phyloP scores from a whole-genome alignment of 495 filamentous ascomycete species.

The Tuber brumale region DNA sequence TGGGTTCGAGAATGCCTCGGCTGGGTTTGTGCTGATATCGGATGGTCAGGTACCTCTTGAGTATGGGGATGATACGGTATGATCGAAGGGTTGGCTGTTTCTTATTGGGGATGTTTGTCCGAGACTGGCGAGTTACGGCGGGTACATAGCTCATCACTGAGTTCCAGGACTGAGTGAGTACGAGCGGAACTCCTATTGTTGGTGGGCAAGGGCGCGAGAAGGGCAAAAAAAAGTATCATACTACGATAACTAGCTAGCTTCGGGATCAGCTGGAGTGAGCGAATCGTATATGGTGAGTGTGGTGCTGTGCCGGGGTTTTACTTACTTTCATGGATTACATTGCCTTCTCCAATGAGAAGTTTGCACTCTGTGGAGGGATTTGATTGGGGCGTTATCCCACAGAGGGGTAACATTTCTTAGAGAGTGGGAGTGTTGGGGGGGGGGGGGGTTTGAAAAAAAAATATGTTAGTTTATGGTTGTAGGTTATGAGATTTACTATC shows the following conservation, averaged over 20 bases:
- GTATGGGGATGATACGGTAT: background rate
- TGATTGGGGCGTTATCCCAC: background rate
- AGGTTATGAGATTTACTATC: background rate
- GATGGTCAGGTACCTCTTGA: background rate
- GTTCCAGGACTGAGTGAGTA: background rate
- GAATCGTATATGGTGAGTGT: background rate
- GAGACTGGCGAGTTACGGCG: background rate
- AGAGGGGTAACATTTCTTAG: background rate
- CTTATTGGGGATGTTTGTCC: background rate
- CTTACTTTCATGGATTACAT: background rate
- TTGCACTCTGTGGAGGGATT: background rate
- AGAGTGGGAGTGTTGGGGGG: background rate
- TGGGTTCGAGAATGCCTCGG: background rate
- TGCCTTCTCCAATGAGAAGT: slow-evolving; percentile 1
- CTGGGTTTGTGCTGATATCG: background rate
- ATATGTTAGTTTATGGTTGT: background rate
- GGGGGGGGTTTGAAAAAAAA: too few relatives aligned
- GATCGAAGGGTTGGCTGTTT: background rate
- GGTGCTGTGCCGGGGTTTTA: background rate
- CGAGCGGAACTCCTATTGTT: background rate
- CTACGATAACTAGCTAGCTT: background rate
- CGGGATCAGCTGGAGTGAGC: background rate
- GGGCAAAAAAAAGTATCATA: background rate
- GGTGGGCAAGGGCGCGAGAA: background rate
- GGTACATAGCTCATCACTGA: background rate